phyloP scores from a whole-genome alignment of 176 grass and related monocot species.

The Poa annua region DNA sequence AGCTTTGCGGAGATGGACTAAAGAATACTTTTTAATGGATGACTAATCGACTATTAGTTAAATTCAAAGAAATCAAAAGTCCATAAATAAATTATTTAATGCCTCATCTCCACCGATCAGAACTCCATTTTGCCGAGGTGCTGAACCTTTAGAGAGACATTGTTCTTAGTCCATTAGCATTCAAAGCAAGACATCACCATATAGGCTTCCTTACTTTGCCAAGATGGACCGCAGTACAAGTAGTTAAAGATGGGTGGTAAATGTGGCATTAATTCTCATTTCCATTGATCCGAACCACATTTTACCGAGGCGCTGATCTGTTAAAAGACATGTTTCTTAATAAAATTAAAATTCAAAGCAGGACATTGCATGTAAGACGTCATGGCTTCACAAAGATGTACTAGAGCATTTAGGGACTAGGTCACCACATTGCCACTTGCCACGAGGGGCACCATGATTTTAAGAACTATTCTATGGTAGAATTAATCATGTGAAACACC shows the following conservation, averaged over 20 bases:
- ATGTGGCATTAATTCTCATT: slow-evolving; percentile 10
- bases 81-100: no score
- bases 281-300: slow-evolving; percentile 34
- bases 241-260: neutral
- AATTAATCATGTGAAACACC: neutral
- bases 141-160: slow-evolving; percentile 21
- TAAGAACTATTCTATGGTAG: neutral
- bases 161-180: slow-evolving; percentile 71
- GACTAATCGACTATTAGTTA: no score
- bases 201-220: slow-evolving; percentile 52
- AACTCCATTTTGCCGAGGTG: no score
- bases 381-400: slow-evolving; percentile 53
- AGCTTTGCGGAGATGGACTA: no score
- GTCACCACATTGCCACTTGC: neutral
- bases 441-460: neutral
- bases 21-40: no score
- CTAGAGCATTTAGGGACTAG: neutral
- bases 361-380: slow-evolving; percentile 30
- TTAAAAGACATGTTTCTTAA: slow-evolving; percentile 25
- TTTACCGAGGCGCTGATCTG: slow-evolving; percentile 13
- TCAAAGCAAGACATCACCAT: slow-evolving; percentile 62
- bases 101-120: no score
- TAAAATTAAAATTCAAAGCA: slow-evolving; percentile 53
- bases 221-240: slow-evolving; percentile 56
- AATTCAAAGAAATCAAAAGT: no score